Base-by-base conservation (phyloP, 1,284 basidiomycete species). In the Cryptococcus depauperatus region DNA sequence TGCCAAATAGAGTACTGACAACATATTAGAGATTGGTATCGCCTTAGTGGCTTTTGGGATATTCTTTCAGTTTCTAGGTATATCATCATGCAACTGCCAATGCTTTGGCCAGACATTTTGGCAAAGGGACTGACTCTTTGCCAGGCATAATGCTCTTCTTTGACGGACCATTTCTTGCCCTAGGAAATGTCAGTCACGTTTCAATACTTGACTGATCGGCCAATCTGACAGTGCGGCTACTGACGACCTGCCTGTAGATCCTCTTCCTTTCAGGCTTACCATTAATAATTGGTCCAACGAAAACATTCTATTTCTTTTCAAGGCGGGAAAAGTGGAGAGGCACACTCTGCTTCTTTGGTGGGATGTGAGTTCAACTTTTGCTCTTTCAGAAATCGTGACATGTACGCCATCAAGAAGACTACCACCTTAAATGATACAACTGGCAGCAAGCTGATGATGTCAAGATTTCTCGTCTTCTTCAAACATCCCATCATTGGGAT, bases 231-330 rank as follows among this genome's bases (percentile, higher is more conserved):
- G 23, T 18, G 19, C 18, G 11, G 11, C 25, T n/a, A 41, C 16
- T 21, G 18, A 29, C 40, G 14, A 1, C 22, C 25, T 27, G 16
- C 19, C 37, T 43, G 22, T 68, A 95, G 89, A 78, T 96, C 59
- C 79, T 96, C 53, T 97, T 97, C 76, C 72, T 97, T 29, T 81
- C 84, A 2, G 91, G 91, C 33, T 76, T 96, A 41, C 91, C 89
- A 7, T 78, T 95, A 54, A 92, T 96, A 72, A 96, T 96, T 59
- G 91, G 91, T 5, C 88, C 88, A 5, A 83, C 85, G 61, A 93
- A 95, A 75, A 97, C 92, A 2, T 91, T 97, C 72, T 89, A 90
- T 73, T 99, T 99, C 75, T 99, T 99, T 73, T 87, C 92, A 22
- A 79, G 95, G 51, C 86, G 82, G 68, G 86, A 98, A 72, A 99